Base-by-base conservation (phyloP, 805 yeast genomes). In the Cyberlindnera suaveolens region DNA sequence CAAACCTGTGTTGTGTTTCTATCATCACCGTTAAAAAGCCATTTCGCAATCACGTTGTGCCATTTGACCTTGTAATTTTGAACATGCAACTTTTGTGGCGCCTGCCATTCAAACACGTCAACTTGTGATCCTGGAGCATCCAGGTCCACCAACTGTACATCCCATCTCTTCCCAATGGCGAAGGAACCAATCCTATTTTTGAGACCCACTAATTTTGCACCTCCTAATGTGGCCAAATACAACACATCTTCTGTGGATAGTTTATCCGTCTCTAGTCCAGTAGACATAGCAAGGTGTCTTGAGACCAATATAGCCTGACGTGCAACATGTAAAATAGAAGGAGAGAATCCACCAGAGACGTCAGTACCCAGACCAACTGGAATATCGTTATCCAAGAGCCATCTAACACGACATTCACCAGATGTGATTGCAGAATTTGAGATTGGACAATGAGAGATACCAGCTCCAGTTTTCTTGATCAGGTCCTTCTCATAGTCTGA, bases 21-120 rank as follows among this genome's bases (percentile, higher is more conserved):
- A 61, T 93, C 97, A 64, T 93, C 99, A 16, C 98, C 98, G 45
- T 79, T 76, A 61, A 88, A 93, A 8, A 91, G 67, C 99, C 99
- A 93, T 62, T 88, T 89, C 47, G 85, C 85, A 4, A 89, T 61
- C 42, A 86, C 56, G 56, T 83, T 77, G 26, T 67, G 67, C 59
- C 80, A 69, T 47, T 70, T 73, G 15, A 53, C 51, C 70, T 63
- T 47, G 14, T 68, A 71, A 18, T 45, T 43, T 6, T 36, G 36
- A 18, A 41, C 14, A 11, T 48, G 47, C 11, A 15, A 13, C 13
- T 15, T 23, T 6, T 32, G 20, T 1, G 82, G 79, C n/a, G 64
- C 49, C 56, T 84, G 90, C 83, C 89, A 85, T 3, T 71, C 75
- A 58, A 88, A 90, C 1, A 85, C 66, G 56, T 90, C 96, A 26